Evolutionary conservation across 164 flowering plant genomes (phyloP), one percentile per base, ranked within the genome.

Genomic region (grape (Vitis vinifera)): DNA sequence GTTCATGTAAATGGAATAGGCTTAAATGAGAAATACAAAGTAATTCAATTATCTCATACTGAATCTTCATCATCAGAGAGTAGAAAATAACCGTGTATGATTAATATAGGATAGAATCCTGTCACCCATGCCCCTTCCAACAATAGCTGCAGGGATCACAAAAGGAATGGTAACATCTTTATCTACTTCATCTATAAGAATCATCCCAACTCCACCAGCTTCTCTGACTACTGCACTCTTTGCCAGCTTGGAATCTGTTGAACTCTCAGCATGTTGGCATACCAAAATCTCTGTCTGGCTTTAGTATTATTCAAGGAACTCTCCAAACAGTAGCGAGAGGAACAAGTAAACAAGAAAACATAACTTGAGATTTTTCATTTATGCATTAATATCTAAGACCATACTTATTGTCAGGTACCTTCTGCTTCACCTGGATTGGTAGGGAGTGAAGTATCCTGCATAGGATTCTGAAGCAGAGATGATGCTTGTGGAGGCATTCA

Each of bases 171-270:
- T 93, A 44, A 91, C 80, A 77, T 84, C 91, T 64, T 81, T 83
- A 69, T 87, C 92, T 62, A 66, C 71, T 65, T 87, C 94, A 75
- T 91, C 92, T 47, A 89, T 76, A 11, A 91, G 85, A 70, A 91
- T 76, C 97, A 91, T 89, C 67, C 97, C 97, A 69, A 85, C 86
- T 62, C 91, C 97, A 55, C 97, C 97, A 66, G 90, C 97, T 51
- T 80, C 78, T 84, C 83, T 89, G 55, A 91, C 97, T 50, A 86
- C 83, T 29, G 59, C 37, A 55, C 92, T 84, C 83, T 91, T 88
- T 55, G 71, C 86, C 51, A 83, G 73, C 83, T n/a, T 91, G 15
- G 94, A 87, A 65, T 89, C 91, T 12, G 79, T 70, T 60, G 84
- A 81, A 73, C 90, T 79, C 66, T 85, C 97, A 10, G 87, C 83